Evolutionary conservation across 176 grass and related monocot species (phyloP).

Genomic region (Triticum timopheevii): DNA sequence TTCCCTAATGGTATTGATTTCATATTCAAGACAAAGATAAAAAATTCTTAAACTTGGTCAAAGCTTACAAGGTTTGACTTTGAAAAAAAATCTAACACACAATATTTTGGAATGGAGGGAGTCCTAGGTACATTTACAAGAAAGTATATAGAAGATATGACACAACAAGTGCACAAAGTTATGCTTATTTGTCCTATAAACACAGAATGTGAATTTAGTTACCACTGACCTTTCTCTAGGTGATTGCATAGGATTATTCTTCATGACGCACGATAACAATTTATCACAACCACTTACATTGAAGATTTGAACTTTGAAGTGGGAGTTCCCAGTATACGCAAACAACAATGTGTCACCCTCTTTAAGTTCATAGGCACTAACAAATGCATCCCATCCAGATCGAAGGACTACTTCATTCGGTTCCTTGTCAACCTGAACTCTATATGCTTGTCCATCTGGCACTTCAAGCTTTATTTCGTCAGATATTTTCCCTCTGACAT

Average conservation of each 20-base stretch:
- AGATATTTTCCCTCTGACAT: constrained; percentile 14
- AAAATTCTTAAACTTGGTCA: too few relatives aligned
- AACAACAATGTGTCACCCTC: constrained; percentile 25
- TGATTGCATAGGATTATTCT: background rate
- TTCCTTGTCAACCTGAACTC: constrained; percentile 1
- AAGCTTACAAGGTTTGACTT: too few relatives aligned
- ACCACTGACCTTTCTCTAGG: background rate
- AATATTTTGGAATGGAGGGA: too few relatives aligned
- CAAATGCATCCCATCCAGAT: constrained; percentile 40
- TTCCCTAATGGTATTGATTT: too few relatives aligned
- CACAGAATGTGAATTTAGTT: background rate
- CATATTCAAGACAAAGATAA: too few relatives aligned
- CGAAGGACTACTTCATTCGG: constrained; percentile 2
- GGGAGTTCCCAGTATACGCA: constrained; percentile 21
- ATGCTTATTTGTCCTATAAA: background rate
- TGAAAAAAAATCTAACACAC: too few relatives aligned
- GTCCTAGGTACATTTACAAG: background rate
- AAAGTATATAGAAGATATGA: background rate
- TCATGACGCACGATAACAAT: background rate
- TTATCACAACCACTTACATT: constrained; percentile 33
- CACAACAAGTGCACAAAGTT: background rate
- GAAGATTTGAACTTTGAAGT: constrained; percentile 44
- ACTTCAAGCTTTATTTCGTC: constrained; percentile 23
- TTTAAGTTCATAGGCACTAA: constrained; percentile 17
- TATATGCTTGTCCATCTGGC: constrained; percentile 27